phyloP scores from a whole-genome alignment of 164 flowering plant species.

The Vitis vinifera region DNA sequence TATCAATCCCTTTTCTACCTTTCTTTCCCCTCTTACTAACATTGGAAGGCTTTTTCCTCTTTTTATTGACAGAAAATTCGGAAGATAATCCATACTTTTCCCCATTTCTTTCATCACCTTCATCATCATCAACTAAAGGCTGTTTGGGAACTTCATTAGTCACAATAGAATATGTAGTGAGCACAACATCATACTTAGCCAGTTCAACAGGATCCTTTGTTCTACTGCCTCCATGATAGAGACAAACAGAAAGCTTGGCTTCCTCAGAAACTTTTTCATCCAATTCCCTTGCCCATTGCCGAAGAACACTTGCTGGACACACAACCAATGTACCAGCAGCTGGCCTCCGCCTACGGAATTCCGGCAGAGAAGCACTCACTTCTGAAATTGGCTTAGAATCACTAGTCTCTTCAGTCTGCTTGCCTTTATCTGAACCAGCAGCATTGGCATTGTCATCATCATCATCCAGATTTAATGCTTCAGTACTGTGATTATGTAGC shows the following conservation, averaged over 20 bases:
- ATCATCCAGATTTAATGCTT: constrained; percentile 86
- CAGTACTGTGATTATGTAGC: constrained; percentile 33
- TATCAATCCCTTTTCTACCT: constrained; percentile 50
- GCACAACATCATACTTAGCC: constrained; percentile 89
- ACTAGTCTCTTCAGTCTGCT: constrained; percentile 33
- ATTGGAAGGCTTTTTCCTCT: constrained; percentile 50
- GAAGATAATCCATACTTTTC: constrained; percentile 65
- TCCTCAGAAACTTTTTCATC: constrained; percentile 74
- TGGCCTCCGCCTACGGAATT: constrained; percentile 55
- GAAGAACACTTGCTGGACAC: constrained; percentile 95
- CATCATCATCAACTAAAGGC: constrained; percentile 81
- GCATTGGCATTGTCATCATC: constrained; percentile 45
- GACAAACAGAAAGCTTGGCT: constrained; percentile 63
- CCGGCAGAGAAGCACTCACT: constrained; percentile 31
- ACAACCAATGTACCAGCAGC: constrained; percentile 93
- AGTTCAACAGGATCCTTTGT: constrained; percentile 77
- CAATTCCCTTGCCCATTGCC: constrained; percentile 94
- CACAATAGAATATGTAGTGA: constrained; percentile 93
- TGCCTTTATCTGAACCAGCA: constrained; percentile 29
- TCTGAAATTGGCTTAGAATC: constrained; percentile 30
- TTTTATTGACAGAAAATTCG: constrained; percentile 59
- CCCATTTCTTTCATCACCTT: constrained; percentile 52
- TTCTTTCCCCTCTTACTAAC: constrained; percentile 63
- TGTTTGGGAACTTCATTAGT: constrained; percentile 96
- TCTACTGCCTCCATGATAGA: constrained; percentile 88